phyloP scores from a whole-genome alignment of 106 monocot genomes.

The Allium fistulosum region DNA sequence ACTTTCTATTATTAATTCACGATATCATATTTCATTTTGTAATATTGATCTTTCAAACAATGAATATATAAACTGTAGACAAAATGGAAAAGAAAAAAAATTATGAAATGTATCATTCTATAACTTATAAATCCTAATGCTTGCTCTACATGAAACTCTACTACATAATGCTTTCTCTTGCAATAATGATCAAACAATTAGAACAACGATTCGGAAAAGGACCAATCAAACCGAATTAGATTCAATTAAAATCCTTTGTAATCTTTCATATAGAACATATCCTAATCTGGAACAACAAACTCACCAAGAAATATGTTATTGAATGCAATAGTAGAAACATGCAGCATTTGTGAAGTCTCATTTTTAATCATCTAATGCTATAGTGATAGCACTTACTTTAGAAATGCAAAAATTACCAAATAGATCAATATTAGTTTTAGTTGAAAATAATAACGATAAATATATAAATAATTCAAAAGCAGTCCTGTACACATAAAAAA shows the following conservation, averaged over 20 bases:
- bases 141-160: constrained; percentile 50
- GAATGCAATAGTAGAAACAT: constrained; percentile 39
- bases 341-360: constrained; percentile 27
- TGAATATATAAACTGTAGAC: no score
- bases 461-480: no score
- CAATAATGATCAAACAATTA: constrained; percentile 1
- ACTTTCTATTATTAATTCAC: no score
- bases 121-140: no score
- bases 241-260: neutral
- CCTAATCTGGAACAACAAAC: constrained; percentile 43
- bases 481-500: no score
- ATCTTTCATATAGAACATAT: constrained; percentile 49
- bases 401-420: constrained; percentile 20
- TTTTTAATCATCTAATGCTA: constrained; percentile 44
- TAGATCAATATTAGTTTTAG: no score
- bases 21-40: no score
- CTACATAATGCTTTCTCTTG: constrained; percentile 38
- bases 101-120: no score
- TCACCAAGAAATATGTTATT: constrained; percentile 43
- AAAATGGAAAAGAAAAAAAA: no score
- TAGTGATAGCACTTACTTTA: constrained; percentile 34
- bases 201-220: neutral
- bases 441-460: no score
- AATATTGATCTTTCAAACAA: no score
- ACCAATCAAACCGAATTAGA: neutral